Base-by-base conservation (phyloP, 768 basidiomycete species). In the Peribolospora baueri region DNA sequence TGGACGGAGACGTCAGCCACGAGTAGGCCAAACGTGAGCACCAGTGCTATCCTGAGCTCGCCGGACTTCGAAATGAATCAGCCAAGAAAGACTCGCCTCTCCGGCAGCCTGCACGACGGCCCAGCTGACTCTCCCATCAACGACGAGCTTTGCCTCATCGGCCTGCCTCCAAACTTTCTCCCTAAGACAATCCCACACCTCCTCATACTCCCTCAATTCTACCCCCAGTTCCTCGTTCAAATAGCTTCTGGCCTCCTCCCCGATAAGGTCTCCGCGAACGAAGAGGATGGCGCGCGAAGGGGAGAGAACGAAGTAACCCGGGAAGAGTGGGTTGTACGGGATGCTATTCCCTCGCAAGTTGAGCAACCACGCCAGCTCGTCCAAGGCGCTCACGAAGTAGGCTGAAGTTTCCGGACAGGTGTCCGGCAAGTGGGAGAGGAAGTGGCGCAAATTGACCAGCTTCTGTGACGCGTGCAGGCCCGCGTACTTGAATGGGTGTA, bases 321-420 rank as follows among this genome's bases (percentile, higher is more conserved):
- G 82, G 70, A 93, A 91, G 7, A 97, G 75, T 0, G 91, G 91
- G 64, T 85, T 88, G 71, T 78, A 84, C 0, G 85, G 84, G 50
- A 95, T 80, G 62, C 95, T 90, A 3, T 76, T 74, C 42, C 88
- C 90, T 51, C 91, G 81, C 54, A 90, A 70, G 64, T 97, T 97
- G 42, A 95, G 71, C 3, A 83, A 62, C 71, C 85, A 93, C 0
- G 91, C 91, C 77, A 68, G 81, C n/a, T 67, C 55, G 5, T 66
- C 64, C 8, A 71, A 61, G 10, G 65, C 57, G 48, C 74, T 76
- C 9, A 83, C 69, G 46, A 93, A 66, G 47, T 77, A 79, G 1
- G 64, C 77, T 76, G 56, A 83, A 71, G 41, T 82, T 67, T n/a
- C 76, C 79, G 49, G 74, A 80, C 25, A 75, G 71, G 4, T 68